A percentile compares a stretch with the other conserved stretches of the same genome.
Evolutionary conservation across 208 protist genomes (phyloP).

Genomic region (Balamuthia mandrillaris): DNA sequence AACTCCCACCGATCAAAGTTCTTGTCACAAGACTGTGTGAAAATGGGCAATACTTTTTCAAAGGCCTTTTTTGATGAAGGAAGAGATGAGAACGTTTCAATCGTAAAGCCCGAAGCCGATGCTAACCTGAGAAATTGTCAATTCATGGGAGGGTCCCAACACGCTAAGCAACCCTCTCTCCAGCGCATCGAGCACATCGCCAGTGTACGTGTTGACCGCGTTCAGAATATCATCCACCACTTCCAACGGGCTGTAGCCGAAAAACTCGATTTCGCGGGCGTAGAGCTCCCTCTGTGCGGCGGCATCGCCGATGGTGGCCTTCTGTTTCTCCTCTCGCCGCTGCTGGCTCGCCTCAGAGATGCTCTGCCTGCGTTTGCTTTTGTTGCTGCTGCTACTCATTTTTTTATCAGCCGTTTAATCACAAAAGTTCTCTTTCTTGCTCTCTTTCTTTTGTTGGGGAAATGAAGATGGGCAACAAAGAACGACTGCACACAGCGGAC

Average conservation of each 20-base stretch:
- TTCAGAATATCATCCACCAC: slow-evolving; percentile 13
- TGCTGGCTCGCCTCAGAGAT: neutral
- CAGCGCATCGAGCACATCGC: neutral
- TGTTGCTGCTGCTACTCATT: neutral
- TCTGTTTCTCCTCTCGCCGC: neutral
- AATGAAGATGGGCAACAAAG: too few species aligned
- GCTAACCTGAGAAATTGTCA: too few species aligned
- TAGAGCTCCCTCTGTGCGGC: neutral
- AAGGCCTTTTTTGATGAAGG: neutral
- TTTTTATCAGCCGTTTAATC: neutral
- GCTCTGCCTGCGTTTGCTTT: neutral
- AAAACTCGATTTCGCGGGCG: neutral
- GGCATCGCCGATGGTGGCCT: neutral
- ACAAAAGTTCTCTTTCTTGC: neutral
- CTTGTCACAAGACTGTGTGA: neutral
- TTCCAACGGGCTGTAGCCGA: neutral
- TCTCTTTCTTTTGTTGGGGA: neutral
- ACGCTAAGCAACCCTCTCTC: neutral
- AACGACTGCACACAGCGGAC: too few species aligned
- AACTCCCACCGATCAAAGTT: slow-evolving; percentile 25
- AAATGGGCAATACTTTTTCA: slow-evolving; percentile 1
- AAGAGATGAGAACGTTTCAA: too few species aligned
- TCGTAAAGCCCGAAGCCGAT: too few species aligned
- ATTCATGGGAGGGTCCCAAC: too few species aligned
- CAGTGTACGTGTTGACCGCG: neutral